Evolutionary conservation across 2,329 filamentous ascomycete genomes (phyloP).

Genomic region (Periconia macrospinosa): DNA sequence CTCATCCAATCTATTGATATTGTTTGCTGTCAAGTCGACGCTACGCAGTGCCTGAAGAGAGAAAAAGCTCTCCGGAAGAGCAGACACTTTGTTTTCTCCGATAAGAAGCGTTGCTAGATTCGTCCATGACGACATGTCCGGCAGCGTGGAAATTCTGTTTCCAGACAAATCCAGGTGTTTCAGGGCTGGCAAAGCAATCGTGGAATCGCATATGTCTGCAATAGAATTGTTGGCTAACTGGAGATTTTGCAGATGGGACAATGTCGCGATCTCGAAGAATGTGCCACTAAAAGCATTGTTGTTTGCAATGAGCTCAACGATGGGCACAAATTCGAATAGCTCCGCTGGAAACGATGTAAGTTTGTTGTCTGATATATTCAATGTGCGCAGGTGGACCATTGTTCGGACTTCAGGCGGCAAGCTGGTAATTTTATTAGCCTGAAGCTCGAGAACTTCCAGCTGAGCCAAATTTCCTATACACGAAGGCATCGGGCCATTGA

Average conservation of each 20-base stretch:
- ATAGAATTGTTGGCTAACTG: slow-evolving; percentile 80
- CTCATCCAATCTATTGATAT: slow-evolving; percentile 74
- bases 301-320: slow-evolving; percentile 72
- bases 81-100: slow-evolving; percentile 78
- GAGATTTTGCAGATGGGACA: slow-evolving; percentile 71
- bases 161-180: slow-evolving; percentile 75
- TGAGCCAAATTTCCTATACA: slow-evolving; percentile 66
- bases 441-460: slow-evolving; percentile 80
- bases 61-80: slow-evolving; percentile 76
- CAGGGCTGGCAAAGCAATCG: slow-evolving; percentile 65
- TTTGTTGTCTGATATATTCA: slow-evolving; percentile 81
- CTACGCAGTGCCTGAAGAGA: slow-evolving; percentile 69
- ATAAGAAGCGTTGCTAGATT: slow-evolving; percentile 73
- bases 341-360: slow-evolving; percentile 73
- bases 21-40: slow-evolving; percentile 83
- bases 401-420: slow-evolving; percentile 70
- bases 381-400: slow-evolving; percentile 68
- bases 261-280: slow-evolving; percentile 64
- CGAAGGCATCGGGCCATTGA: slow-evolving; percentile 54
- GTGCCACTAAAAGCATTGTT: slow-evolving; percentile 77
- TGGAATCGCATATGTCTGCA: slow-evolving; percentile 51
- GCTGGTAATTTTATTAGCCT: slow-evolving; percentile 73
- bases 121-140: slow-evolving; percentile 73
- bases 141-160: slow-evolving; percentile 75
- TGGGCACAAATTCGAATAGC: slow-evolving; percentile 65